Base-by-base conservation (phyloP, 345 rosid genomes). In the Citrus sp. region DNA sequence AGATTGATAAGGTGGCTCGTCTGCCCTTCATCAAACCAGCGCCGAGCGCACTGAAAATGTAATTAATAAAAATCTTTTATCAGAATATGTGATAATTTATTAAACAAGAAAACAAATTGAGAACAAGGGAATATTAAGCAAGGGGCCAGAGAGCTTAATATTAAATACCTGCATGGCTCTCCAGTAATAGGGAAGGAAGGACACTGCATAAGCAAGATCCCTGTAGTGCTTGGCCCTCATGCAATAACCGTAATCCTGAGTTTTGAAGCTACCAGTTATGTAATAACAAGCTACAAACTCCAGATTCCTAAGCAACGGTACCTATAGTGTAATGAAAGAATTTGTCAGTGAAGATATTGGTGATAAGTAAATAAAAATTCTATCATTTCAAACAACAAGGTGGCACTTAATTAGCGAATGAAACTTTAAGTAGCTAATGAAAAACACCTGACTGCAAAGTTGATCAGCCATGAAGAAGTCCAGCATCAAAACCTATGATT, bases 391-490 rank as follows among this genome's bases (percentile, higher is more conserved):
- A 19, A 54, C 19, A 56, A 58, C 32, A 35, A 58, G 35, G 3
- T 13, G 49, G 9, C 40, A 49, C 13, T 75, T 75, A 27, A 55
- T 54, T 54, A 7, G 8, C 9, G 38, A 37, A 37, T 37, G 38
- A 37, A 37, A 6, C 38, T 37, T 37, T 37, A 37, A 37, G 38
- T 37, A 37, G 64, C 28, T 76, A 54, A 32, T 58, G 24, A 73
- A 76, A 54, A 28, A 46, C 82, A 93, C 98, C 95, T 94, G 99
- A 78, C 99, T 96, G 74, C 98, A 94, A 65, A 96, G 92, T 72
- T 96, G 99, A 83, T 97, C 99, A 66, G 99, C 99, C 98, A 97
- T 94, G 91, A 97, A 97, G 88, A 97, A 97, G 83, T 97, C 99
- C 78, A 97, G 86, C 99, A 97, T 97, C 73, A 89, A 88, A 76